phyloP scores from a whole-genome alignment of 768 basidiomycete genomes.

The Leucocoprinus leucothites region DNA sequence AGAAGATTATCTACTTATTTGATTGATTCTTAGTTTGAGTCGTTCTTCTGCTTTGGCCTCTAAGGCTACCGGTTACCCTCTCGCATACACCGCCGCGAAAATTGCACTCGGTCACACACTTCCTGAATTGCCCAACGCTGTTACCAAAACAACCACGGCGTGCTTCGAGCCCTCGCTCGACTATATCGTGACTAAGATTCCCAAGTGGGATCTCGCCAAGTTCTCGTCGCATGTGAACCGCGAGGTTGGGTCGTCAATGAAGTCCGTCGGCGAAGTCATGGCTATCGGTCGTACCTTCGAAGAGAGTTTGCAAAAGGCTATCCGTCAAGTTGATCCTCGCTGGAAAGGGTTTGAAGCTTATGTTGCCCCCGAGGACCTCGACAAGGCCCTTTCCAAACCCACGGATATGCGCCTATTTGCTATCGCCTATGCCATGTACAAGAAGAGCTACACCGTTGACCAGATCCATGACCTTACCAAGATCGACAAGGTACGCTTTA shows the following conservation, averaged over 20 bases:
- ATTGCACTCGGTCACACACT: conserved; percentile 97
- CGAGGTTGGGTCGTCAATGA: conserved; percentile 96
- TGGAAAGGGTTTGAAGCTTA: conserved; percentile 99
- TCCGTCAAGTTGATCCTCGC: conserved; percentile 94
- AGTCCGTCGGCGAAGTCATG: conserved; percentile 99
- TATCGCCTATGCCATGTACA: conserved; percentile 97
- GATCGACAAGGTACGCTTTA: conserved; percentile 80
- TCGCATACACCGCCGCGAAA: conserved; percentile 99
- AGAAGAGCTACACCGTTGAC: conserved; percentile 87
- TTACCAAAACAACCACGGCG: conserved; percentile 98
- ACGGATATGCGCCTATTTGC: conserved; percentile 97
- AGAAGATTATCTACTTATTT: neutral
- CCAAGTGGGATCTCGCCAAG: conserved; percentile 99
- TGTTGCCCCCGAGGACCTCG: conserved; percentile 81
- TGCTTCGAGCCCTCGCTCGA: conserved; percentile 99
- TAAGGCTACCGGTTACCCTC: conserved; percentile 97
- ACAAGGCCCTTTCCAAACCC: conserved; percentile 73
- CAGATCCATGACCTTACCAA: conserved; percentile 90
- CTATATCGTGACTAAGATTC: conserved; percentile 99
- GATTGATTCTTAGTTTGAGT: conserved; percentile 47
- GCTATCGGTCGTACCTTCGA: conserved; percentile 99
- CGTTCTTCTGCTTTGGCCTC: conserved; percentile 95
- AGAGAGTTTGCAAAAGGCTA: conserved; percentile 97
- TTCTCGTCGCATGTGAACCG: conserved; percentile 93
- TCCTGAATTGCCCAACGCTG: conserved; percentile 96